Evolutionary conservation across 495 filamentous ascomycete species (phyloP).

Genomic region (Pseudomonodictys pantanalensis): DNA sequence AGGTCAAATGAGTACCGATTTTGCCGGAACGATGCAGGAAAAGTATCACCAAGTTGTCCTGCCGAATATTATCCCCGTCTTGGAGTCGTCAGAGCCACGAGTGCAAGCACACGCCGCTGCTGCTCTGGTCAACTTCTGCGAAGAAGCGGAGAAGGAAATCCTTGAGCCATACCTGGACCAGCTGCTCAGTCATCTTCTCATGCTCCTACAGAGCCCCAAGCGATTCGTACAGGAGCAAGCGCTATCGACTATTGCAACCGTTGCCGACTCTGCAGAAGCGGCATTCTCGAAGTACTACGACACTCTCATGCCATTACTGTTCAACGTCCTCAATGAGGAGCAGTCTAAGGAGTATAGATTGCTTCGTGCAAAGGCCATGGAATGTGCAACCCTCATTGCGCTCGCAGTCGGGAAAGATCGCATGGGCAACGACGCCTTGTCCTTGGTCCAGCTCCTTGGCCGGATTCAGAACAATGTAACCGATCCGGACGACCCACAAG

Average conservation of each 20-base stretch:
- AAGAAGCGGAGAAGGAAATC: constrained; percentile 90
- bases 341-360: constrained; percentile 89
- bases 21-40: constrained; percentile 97
- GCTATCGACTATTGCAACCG: constrained; percentile 95
- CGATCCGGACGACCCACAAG: constrained; percentile 93
- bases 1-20: constrained; percentile 99
- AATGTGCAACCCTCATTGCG: constrained; percentile 96
- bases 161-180: constrained; percentile 93
- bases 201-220: constrained; percentile 82
- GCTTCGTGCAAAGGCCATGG: constrained; percentile 96
- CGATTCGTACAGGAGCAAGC: constrained; percentile 98
- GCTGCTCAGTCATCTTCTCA: constrained; percentile 75
- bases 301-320: constrained; percentile 88
- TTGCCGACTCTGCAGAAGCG: constrained; percentile 94
- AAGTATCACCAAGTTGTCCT: constrained; percentile 86
- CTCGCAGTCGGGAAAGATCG: constrained; percentile 91
- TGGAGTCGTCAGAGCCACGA: constrained; percentile 83
- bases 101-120: constrained; percentile 97
- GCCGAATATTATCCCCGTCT: constrained; percentile 86
- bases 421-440: constrained; percentile 81
- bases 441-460: constrained; percentile 80
- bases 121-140: constrained; percentile 97
- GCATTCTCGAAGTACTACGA: constrained; percentile 96
- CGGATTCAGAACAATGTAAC: constrained; percentile 82
- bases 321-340: constrained; percentile 81